phyloP scores from a whole-genome alignment of 805 yeast genomes.

The Candida chauliodis region DNA sequence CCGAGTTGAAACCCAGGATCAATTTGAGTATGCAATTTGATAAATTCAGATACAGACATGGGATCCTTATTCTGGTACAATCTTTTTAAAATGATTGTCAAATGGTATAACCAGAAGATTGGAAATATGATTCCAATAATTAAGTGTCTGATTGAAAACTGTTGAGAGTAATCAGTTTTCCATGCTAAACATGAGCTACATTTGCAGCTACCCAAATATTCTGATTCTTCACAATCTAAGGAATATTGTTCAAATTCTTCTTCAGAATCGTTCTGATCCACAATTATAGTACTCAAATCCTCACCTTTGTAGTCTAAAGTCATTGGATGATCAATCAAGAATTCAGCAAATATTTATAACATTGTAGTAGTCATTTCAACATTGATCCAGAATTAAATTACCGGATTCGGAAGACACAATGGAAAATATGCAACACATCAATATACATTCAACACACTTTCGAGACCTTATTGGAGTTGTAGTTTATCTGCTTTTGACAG shows the following conservation, averaged over 20 bases:
- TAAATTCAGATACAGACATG: constrained; percentile 10
- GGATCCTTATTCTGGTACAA: constrained; percentile 10
- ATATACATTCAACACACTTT: no score
- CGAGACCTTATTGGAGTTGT: no score
- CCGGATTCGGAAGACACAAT: constrained; percentile 4
- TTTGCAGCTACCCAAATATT: constrained; percentile 7
- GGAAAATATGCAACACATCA: no score
- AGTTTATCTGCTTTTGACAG: no score
- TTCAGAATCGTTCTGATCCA: no score
- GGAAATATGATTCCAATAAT: constrained; percentile 18
- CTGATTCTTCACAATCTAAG: no score
- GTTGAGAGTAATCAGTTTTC: background rate
- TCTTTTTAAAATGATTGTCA: constrained; percentile 8
- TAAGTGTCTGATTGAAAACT: constrained; percentile 8
- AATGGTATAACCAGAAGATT: constrained; percentile 16
- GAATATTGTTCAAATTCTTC: background rate
- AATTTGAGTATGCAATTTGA: constrained; percentile 6
- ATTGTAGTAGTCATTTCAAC: background rate
- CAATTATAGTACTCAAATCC: background rate
- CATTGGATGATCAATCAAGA: no score
- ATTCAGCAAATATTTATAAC: no score
- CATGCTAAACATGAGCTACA: constrained; percentile 11
- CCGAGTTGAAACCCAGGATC: background rate
- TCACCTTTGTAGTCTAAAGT: background rate
- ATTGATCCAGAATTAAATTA: constrained; percentile 2